A percentile compares a stretch with the other conserved stretches of the same genome.
These are phyloP conservation scores for Lactarius trivialis DNA, from an alignment of 768 basidiomycete species.

Conservation along the genomic window DNA sequence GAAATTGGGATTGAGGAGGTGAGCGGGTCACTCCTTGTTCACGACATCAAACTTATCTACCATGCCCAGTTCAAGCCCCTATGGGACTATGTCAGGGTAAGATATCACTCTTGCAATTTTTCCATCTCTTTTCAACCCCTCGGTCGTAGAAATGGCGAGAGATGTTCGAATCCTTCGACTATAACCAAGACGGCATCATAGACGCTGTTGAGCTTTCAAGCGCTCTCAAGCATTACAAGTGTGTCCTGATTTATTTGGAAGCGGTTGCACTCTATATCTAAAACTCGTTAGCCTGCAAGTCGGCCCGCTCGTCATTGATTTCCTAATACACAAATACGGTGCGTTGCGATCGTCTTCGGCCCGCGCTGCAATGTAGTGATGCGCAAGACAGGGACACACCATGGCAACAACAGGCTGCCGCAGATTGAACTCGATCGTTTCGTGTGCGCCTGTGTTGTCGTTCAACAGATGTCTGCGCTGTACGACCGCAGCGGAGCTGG, in stretches of 20 bases:
- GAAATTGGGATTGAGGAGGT: conserved; percentile 6
- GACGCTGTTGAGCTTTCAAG: not conserved
- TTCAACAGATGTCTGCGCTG: conserved; percentile 2
- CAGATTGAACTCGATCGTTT: conserved; percentile 8
- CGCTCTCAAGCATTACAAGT: not conserved
- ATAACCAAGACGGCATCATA: conserved; percentile 5
- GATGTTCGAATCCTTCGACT: conserved; percentile 5
- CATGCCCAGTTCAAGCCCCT: conserved; percentile 1
- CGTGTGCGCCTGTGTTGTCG: conserved; percentile 6
- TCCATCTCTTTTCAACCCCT: not conserved
- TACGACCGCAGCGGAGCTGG: not conserved
- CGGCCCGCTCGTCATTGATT: not conserved
- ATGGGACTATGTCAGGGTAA: conserved; percentile 6
- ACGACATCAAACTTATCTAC: not conserved
- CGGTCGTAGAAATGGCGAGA: conserved; percentile 4
- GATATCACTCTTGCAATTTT: not conserved
- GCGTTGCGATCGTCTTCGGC: not conserved
- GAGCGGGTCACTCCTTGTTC: not conserved
- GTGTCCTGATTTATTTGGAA: not conserved
- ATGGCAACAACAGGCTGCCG: not conserved
- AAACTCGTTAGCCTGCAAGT: not conserved
- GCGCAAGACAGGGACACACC: not conserved
- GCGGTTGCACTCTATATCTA: not conserved
- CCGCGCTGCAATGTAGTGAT: too few species aligned
- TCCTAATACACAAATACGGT: conserved; percentile 9